Evolutionary conservation across 208 protist species (phyloP), one percentile per base, ranked within the genome.

Genomic region (Trypanosoma lewisi): DNA sequence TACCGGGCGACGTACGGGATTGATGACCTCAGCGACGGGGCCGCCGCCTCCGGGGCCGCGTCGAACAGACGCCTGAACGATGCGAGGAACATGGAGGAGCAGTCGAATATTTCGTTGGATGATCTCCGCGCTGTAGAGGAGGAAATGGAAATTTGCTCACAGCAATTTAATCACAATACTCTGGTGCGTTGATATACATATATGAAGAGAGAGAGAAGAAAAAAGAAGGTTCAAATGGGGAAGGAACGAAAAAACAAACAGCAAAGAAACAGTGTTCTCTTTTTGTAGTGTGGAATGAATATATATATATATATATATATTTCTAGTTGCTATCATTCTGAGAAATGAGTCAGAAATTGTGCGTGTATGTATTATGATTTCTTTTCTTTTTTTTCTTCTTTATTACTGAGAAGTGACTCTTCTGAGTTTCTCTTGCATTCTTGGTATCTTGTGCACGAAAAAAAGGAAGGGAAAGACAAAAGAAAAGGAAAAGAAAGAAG

Each of bases 1-100:
- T 94, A 91, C 71, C 80, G 78, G 30, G 73, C 73, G 45, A 91
- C 80, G 31, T 91, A 94, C 61, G 71, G 69, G 28, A 60, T 87
- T 30, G 82, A 86, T 21, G 83, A 87, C 49, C 60, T 88, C 31
- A 82, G 77, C 16, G 80, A 89, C 67, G 82, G 85, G 0, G 77
- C 73, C 37, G 80, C 80, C 2, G 85, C 85, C 16, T 89, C 82
- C 6, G 85, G 85, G 0, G 85, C 80, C 19, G 51, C 67, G 23
- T 87, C 85, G 14, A 89, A 89, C 55, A 77, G 70, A 17, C 31
- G 50, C 11, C 41, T 87, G 30, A 68, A 88, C 58, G 86, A 93
- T 54, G 53, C 68, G 2, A 64, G 56, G 37, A 89, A 89, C 45
- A 51, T 81, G 42, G 54, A 79, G n/a, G n/a, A n/a, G n/a, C n/a